These are phyloP conservation scores for Coemansia sp. DNA, from an alignment of 192 early-diverging fungal genomes.

Conservation along the genomic window DNA sequence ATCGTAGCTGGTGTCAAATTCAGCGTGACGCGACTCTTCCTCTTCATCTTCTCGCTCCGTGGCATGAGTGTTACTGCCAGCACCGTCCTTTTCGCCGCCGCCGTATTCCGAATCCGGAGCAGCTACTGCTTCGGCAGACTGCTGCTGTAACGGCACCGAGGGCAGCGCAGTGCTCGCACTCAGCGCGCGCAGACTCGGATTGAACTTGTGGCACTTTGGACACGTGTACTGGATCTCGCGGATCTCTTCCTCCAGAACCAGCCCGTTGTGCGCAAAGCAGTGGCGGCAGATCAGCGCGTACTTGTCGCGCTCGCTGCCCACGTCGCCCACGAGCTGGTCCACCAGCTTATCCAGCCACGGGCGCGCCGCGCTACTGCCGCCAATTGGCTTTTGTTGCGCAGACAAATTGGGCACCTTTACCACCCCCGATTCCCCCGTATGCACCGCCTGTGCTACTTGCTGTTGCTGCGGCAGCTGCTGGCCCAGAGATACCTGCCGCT, in stretches of 20 bases:
- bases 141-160: no score
- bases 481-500: background rate
- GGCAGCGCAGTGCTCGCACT: background rate
- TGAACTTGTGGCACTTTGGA: conserved; percentile 53
- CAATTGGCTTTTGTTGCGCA: conserved; percentile 5
- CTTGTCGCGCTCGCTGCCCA: conserved; percentile 79
- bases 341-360: conserved; percentile 91
- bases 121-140: background rate
- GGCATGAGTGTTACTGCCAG: background rate
- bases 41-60: background rate
- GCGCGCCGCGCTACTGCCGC: conserved; percentile 14
- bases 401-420: conserved; percentile 20
- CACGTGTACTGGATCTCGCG: conserved; percentile 60
- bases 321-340: conserved; percentile 88
- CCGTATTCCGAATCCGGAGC: background rate
- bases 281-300: conserved; percentile 92
- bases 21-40: background rate
- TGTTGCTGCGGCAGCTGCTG: background rate
- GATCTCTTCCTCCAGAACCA: conserved; percentile 80
- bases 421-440: conserved; percentile 16
- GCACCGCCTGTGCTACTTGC: background rate
- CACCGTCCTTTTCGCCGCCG: background rate
- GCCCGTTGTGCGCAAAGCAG: conserved; percentile 92
- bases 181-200: conserved; percentile 37
- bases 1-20: background rate